These are phyloP conservation scores for Cicer yamashitae DNA, from an alignment of 306 rosid species.

Conservation along the genomic window DNA sequence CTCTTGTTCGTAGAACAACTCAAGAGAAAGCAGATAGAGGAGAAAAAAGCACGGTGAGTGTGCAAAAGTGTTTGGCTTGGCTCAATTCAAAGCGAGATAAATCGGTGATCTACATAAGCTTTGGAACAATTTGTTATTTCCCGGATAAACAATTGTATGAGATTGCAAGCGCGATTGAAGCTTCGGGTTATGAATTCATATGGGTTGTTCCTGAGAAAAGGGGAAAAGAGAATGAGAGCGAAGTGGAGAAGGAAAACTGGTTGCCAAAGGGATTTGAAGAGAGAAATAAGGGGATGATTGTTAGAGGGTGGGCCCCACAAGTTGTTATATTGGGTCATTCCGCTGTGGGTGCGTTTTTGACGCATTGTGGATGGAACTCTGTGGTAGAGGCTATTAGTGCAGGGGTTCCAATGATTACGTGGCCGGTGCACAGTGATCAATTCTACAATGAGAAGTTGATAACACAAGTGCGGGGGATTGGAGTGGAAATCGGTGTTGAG, in stretches of 20 bases:
- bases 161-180: slow-evolving; percentile 45
- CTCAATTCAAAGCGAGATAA: slow-evolving; percentile 40
- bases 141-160: slow-evolving; percentile 42
- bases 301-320: slow-evolving; percentile 51
- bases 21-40: slow-evolving; percentile 44
- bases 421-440: slow-evolving; percentile 45
- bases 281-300: slow-evolving; percentile 41
- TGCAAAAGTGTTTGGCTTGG: slow-evolving; percentile 38
- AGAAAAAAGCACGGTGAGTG: slow-evolving; percentile 21
- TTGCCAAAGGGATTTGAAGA: slow-evolving; percentile 46
- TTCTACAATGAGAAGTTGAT: slow-evolving; percentile 50
- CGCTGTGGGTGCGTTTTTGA: slow-evolving; percentile 31
- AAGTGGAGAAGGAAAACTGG: slow-evolving; percentile 44
- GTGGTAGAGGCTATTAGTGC: slow-evolving; percentile 13
- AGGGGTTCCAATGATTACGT: slow-evolving; percentile 48
- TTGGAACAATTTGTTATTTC: slow-evolving; percentile 41
- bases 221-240: slow-evolving; percentile 23
- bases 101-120: slow-evolving; percentile 46
- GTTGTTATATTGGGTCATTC: slow-evolving; percentile 33
- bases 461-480: slow-evolving; percentile 39
- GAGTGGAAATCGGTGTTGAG: slow-evolving; percentile 49
- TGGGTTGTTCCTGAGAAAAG: slow-evolving; percentile 53
- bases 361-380: slow-evolving; percentile 53
- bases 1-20: background rate
- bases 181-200: slow-evolving; percentile 21